phyloP scores from a whole-genome alignment of 1,284 basidiomycete species.

The Ustilago loliicola region DNA sequence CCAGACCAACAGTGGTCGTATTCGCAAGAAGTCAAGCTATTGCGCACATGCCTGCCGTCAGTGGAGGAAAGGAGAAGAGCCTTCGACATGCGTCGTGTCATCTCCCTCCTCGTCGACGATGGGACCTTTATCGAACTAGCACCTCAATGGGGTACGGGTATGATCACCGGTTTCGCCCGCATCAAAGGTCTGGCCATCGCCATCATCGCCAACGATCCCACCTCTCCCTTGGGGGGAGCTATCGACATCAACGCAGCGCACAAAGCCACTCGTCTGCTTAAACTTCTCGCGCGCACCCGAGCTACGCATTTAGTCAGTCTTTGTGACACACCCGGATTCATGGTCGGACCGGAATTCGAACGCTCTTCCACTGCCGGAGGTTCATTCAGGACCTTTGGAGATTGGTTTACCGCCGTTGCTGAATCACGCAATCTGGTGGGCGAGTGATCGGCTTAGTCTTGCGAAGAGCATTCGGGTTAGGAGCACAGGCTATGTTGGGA shows the following conservation, averaged over 20 bases:
- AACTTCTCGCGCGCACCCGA: constrained; percentile 44
- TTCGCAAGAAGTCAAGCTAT: constrained; percentile 20
- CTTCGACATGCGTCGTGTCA: constrained; percentile 51
- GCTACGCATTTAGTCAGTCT: constrained; percentile 42
- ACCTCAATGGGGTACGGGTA: constrained; percentile 33
- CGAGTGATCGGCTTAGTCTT: constrained; percentile 43
- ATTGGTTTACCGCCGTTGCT: constrained; percentile 47
- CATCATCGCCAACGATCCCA: constrained; percentile 51
- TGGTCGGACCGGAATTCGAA: constrained; percentile 53
- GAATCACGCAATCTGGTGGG: constrained; percentile 41
- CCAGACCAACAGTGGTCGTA: constrained; percentile 24
- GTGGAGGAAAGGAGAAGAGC: constrained; percentile 38
- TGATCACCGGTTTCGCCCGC: constrained; percentile 52
- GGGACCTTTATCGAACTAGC: constrained; percentile 49
- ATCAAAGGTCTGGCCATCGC: constrained; percentile 42
- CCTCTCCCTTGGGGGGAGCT: constrained; percentile 49
- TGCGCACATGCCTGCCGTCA: constrained; percentile 43
- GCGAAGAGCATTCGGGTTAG: constrained; percentile 52
- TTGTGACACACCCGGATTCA: constrained; percentile 62
- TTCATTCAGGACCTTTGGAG: constrained; percentile 51
- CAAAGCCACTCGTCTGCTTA: constrained; percentile 53
- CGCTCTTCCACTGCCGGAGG: constrained; percentile 24
- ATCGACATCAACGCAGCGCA: constrained; percentile 51
- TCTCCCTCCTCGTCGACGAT: constrained; percentile 50
- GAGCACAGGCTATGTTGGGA: constrained; percentile 54